Base-by-base conservation (phyloP, 257 asterid genomes). In the Jaltomata sinuosa region DNA sequence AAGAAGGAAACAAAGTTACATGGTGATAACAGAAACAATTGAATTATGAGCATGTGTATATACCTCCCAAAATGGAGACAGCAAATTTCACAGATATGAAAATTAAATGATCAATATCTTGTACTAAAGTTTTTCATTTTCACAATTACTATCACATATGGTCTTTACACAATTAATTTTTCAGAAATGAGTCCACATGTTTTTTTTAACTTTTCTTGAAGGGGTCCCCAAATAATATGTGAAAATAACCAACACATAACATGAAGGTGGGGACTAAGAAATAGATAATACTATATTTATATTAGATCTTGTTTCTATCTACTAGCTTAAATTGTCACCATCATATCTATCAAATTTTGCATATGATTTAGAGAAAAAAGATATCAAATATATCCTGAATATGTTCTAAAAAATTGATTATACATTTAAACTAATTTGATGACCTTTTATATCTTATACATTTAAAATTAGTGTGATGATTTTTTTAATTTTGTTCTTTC, bases 51-150 rank as follows among this genome's bases (percentile, higher is more conserved):
- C 80, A 82, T 82, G 85, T 82, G 85, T 12, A 29, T 47, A 25
- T 47, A 65, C 53, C 79, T 47, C 67, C 81, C 11, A 34, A 18
- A 82, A 47, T 25, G 85, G 85, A 82, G 80, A 82, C 85, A 82
- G 34, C 9, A 65, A 45, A 65, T 40, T 61, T 22, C 77, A 57
- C 29, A 38, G 57, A 27, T 64, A 81, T 9, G 59, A 40, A 81
- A 81, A 57, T 81, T 59, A 40, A 81, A 59, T 81, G 76, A 81
- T 38, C 38, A 1, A 4, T 62, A 59, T 36, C 22, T 22, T 45
- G 52, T 38, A 47, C 65, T 79, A 47, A 16, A 49, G 8, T 21
- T 34, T 57, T 15, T 38, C 14, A 40, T 81, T 61, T 81, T 40
- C 40, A 14, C 40, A 42, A 47, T 36, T 34, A 36, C 27, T 8